phyloP scores from a whole-genome alignment of 768 basidiomycete species.

The Pisolithus tinctorius region DNA sequence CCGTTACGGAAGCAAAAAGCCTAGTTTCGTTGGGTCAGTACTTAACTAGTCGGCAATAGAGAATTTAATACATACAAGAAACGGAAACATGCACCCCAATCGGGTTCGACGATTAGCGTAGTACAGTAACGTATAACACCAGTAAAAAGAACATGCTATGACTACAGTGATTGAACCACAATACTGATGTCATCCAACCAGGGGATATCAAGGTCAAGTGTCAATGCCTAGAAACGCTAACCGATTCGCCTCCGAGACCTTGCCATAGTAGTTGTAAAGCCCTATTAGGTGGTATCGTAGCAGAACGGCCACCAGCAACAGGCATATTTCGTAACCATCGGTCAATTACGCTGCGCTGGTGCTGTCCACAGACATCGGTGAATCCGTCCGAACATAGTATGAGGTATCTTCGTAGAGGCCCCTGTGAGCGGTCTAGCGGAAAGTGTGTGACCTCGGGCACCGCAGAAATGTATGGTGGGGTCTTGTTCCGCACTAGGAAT shows the following conservation, averaged over 20 bases:
- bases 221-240: conserved; percentile 51
- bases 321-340: conserved; percentile 47
- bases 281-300: conserved; percentile 33
- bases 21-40: no score
- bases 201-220: conserved; percentile 54
- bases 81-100: background rate
- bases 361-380: conserved; percentile 49
- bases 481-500: conserved; percentile 53
- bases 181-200: conserved; percentile 70
- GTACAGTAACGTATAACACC: background rate
- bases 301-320: conserved; percentile 10
- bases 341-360: conserved; percentile 39
- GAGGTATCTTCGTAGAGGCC: conserved; percentile 41
- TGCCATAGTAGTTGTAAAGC: conserved; percentile 52
- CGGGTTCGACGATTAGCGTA: background rate
- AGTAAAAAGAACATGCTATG: background rate
- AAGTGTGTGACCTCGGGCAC: conserved; percentile 59
- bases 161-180: conserved; percentile 50
- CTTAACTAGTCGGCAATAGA: no score
- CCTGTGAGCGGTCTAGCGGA: conserved; percentile 29
- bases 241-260: conserved; percentile 50
- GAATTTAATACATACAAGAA: no score
- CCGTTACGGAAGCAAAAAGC: no score
- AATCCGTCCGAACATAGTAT: conserved; percentile 65
- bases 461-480: conserved; percentile 62